Evolutionary conservation across 2,329 filamentous ascomycete species (phyloP), one percentile per base, ranked within the genome.

Genomic region (Cercospora sesami): DNA sequence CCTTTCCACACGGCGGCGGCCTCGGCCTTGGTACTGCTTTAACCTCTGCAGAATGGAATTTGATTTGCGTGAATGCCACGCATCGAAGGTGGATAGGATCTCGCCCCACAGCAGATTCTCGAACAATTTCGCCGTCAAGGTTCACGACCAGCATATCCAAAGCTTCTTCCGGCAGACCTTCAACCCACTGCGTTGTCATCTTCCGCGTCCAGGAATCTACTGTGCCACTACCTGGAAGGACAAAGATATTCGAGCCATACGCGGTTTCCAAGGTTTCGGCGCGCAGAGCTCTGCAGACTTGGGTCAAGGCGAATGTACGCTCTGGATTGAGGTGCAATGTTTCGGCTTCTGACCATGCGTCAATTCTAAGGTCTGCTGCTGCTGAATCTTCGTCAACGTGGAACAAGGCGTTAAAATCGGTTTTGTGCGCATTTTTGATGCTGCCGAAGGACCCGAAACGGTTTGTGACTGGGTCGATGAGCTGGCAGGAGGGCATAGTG

Each of bases 181-280:
- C n/a, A 1, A 59, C 1, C 55, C 55, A 59, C 33, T 9, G 4
- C 9, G 18, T 59, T n/a, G 55, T 59, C 30, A 59, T 59, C 6
- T 36, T 31, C 4, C 55, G 55, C 16, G 55, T 59, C 55, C 55
- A 59, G 6, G 55, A 59, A 16, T 31, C 28, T 59, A 9, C 9
- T 23, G 55, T 59, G n/a, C 55, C 55, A 31, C 28, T 23, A 9
- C 55, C 55, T 1, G 55, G 55, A 14, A 62, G 36, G 1, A 62
- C 33, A 14, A 51, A 62, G 21, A 62, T 8, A 39, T 62, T 62
- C 39, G 60, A 62, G 39, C 60, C 36, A 21, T 62, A 62, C 4
- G 23, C 23, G 23, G 31, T 18, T n/a, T 28, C 60, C 31, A 62
- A 31, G 6, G 60, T 21, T 45, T 62, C 33, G 16, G 10, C 16